These are phyloP conservation scores for Apiotrichum montevideense DNA, from an alignment of 1,284 basidiomycete genomes.

Conservation along the genomic window DNA sequence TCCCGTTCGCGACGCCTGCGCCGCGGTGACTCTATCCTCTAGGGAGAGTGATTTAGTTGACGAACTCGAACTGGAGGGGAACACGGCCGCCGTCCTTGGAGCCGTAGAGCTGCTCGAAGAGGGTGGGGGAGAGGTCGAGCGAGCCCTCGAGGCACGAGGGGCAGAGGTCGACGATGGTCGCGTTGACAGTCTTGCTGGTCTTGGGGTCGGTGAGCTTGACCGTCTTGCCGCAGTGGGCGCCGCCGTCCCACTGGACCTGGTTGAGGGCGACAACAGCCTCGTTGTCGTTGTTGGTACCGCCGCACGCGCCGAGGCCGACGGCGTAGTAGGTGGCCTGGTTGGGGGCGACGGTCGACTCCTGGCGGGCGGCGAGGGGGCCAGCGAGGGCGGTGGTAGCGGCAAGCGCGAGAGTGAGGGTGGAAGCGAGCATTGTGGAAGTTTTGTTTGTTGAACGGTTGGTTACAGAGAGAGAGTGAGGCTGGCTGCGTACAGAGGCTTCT, in stretches of 20 bases:
- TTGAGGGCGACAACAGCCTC: constrained; percentile 41
- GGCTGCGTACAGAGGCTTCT: too few relatives aligned
- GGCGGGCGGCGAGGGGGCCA: constrained; percentile 17
- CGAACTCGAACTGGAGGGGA: constrained; percentile 22
- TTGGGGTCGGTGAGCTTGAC: constrained; percentile 60
- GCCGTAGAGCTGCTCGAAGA: constrained; percentile 44
- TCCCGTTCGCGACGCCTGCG: too few relatives aligned
- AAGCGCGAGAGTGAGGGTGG: constrained; percentile 22
- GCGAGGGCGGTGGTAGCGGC: constrained; percentile 24
- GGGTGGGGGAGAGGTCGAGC: constrained; percentile 49
- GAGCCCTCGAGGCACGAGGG: constrained; percentile 47
- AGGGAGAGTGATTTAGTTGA: background rate
- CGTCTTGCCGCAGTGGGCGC: constrained; percentile 48
- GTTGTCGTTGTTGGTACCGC: constrained; percentile 26
- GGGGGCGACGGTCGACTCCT: too few relatives aligned
- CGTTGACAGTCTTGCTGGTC: constrained; percentile 56
- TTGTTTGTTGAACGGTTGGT: background rate
- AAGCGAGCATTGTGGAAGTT: constrained; percentile 14
- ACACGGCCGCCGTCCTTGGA: constrained; percentile 39
- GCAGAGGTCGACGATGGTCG: constrained; percentile 54
- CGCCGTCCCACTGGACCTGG: constrained; percentile 23
- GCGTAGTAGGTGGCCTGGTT: constrained; percentile 37
- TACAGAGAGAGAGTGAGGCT: too few relatives aligned
- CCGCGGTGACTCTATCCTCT: too few relatives aligned
- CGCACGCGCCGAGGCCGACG: constrained; percentile 39